Evolutionary conservation across 2,329 filamentous ascomycete species (phyloP).

Genomic region (Colletotrichum gloeosporioides): DNA sequence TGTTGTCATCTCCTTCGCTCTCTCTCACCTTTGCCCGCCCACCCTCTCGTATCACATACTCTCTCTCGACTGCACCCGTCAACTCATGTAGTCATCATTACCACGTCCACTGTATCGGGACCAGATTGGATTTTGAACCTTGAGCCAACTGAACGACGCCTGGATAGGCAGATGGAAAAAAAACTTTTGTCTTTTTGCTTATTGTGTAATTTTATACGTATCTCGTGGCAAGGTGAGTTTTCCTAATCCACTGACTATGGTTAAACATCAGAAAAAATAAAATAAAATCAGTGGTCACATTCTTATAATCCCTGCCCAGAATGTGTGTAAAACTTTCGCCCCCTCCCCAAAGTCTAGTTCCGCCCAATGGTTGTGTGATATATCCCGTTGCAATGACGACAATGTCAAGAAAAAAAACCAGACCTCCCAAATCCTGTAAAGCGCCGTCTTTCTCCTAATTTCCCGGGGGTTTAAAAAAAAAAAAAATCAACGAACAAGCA

Average conservation of each 20-base stretch:
- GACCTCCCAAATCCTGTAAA: background rate
- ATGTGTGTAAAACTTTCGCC: constrained; percentile 2
- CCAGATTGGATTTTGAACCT: background rate
- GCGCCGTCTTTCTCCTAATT: constrained; percentile 16
- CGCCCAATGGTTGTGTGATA: constrained; percentile 4
- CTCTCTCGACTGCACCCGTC: background rate
- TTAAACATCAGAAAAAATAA: constrained; percentile 4
- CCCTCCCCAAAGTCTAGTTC: constrained; percentile 11
- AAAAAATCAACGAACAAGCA: background rate
- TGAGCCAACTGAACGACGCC: background rate
- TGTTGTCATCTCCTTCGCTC: background rate
- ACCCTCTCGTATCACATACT: background rate
- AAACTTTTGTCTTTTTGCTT: background rate
- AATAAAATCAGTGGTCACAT: background rate
- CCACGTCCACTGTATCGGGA: background rate
- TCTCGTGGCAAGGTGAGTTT: background rate
- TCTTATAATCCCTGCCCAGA: constrained; percentile 11
- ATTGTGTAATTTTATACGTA: background rate
- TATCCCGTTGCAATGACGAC: background rate
- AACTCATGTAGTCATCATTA: background rate
- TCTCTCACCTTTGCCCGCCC: background rate
- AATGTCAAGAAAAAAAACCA: background rate
- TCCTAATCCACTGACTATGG: background rate
- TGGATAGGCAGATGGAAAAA: background rate
- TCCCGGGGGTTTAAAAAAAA: background rate